Evolutionary conservation across 2,329 filamentous ascomycete species (phyloP).

Genomic region (Acarospora socialis): DNA sequence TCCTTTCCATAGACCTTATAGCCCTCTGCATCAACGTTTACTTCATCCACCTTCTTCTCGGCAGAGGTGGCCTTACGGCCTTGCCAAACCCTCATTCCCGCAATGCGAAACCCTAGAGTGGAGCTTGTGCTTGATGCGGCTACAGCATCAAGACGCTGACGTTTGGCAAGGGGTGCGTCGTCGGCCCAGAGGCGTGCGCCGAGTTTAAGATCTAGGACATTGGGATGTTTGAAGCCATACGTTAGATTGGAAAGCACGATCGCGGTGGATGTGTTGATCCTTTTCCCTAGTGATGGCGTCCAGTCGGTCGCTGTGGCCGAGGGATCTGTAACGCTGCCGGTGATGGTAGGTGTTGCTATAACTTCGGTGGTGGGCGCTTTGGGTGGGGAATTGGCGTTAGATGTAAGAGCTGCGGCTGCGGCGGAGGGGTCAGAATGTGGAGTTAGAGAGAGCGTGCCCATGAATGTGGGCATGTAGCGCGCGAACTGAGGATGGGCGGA

Average conservation of each 20-base stretch:
- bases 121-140: conserved; percentile 44
- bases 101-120: conserved; percentile 48
- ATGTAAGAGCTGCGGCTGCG: conserved; percentile 9
- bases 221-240: conserved; percentile 66
- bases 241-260: conserved; percentile 79
- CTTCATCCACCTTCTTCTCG: conserved; percentile 33
- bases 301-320: conserved; percentile 20
- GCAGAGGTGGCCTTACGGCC: conserved; percentile 23
- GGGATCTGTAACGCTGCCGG: no score
- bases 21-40: conserved; percentile 37
- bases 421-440: conserved; percentile 29
- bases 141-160: conserved; percentile 44
- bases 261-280: conserved; percentile 59
- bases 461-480: conserved; percentile 68
- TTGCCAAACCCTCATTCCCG: conserved; percentile 46
- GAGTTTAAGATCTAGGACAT: conserved; percentile 87
- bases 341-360: no score
- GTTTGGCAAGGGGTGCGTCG: conserved; percentile 42
- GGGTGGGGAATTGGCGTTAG: neutral
- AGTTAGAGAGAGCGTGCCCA: conserved; percentile 61
- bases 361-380: no score
- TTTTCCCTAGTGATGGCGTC: conserved; percentile 42
- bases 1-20: conserved; percentile 51
- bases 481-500: conserved; percentile 57
- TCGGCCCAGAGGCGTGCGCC: conserved; percentile 79